Conservation (phyloP, 306 rosid genomes). For the Carpinus viminea region DNA sequence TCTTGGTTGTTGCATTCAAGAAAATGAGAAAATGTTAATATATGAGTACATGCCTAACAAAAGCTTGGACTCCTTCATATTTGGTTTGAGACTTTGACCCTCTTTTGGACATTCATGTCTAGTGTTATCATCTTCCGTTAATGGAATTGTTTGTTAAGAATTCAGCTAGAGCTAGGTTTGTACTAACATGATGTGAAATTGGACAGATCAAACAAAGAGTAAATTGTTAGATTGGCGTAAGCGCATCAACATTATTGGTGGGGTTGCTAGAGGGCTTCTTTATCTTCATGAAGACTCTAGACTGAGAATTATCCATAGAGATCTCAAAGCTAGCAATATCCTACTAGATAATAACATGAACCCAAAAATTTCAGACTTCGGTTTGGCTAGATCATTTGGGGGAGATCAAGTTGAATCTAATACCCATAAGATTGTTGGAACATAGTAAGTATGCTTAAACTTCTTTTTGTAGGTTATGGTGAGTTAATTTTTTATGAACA, state of each 20-base stretch:
- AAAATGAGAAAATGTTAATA: conserved; percentile 33
- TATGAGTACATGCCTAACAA: conserved; percentile 42
- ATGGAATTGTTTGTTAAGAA: background rate
- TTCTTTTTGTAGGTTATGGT: background rate
- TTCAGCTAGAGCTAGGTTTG: background rate
- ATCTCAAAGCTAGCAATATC: conserved; percentile 54
- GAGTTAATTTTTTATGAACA: background rate
- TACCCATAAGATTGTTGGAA: conserved; percentile 50
- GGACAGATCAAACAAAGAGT: background rate
- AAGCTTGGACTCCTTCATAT: conserved; percentile 46
- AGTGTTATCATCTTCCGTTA: background rate
- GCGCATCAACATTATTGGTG: conserved; percentile 25
- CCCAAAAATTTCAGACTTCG: conserved; percentile 70
- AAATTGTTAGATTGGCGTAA: conserved; percentile 23
- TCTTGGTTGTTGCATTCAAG: conserved; percentile 39
- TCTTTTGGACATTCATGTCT: background rate
- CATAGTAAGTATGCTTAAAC: conserved; percentile 38
- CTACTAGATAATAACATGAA: conserved; percentile 51
- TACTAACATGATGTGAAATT: background rate
- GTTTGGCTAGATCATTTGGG: conserved; percentile 47
- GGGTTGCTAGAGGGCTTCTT: conserved; percentile 30
- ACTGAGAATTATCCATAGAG: conserved; percentile 41
- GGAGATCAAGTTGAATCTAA: conserved; percentile 44
- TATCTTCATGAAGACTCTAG: conserved; percentile 38
- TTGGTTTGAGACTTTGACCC: conserved; percentile 29